phyloP scores from a whole-genome alignment of 2,329 filamentous ascomycete genomes.

The Venturiaceae sp. region DNA sequence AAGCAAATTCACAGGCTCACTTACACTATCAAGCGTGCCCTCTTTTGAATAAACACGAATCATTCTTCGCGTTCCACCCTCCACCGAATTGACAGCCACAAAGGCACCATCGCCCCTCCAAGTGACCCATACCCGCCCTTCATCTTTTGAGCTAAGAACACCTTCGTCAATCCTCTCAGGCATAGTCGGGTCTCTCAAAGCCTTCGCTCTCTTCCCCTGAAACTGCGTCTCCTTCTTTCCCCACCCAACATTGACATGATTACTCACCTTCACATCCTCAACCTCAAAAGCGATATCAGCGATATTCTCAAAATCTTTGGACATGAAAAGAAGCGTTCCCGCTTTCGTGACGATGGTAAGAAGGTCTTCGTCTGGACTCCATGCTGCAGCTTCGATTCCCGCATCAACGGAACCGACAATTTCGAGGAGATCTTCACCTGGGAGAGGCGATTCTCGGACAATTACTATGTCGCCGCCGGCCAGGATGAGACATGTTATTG shows the following conservation, averaged over 20 bases:
- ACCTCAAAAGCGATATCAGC: conserved; percentile 61
- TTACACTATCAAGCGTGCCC: conserved; percentile 83
- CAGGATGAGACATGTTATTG: conserved; percentile 71
- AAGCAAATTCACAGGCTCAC: conserved; percentile 88
- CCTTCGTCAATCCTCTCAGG: conserved; percentile 88
- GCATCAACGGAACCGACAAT: conserved; percentile 92
- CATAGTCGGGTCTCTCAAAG: conserved; percentile 85
- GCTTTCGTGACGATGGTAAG: conserved; percentile 73
- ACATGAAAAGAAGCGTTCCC: conserved; percentile 83
- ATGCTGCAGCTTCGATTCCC: conserved; percentile 79
- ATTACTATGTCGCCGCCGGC: conserved; percentile 86
- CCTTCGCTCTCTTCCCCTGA: conserved; percentile 79
- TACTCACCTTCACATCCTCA: conserved; percentile 78
- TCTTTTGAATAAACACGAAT: conserved; percentile 88
- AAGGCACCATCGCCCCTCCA: conserved; percentile 94
- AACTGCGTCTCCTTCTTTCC: conserved; percentile 98
- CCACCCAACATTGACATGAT: conserved; percentile 95
- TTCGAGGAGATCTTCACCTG: conserved; percentile 72
- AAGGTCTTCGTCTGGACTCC: conserved; percentile 93
- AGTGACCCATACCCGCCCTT: conserved; percentile 62
- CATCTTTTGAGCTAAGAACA: conserved; percentile 62
- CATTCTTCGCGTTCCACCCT: conserved; percentile 59
- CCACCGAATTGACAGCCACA: conserved; percentile 76
- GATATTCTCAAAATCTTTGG: conserved; percentile 76
- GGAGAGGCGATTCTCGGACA: conserved; percentile 60